These are phyloP conservation scores for Phragmites australis DNA, from an alignment of 176 grass and related monocot genomes.

Conservation along the genomic window DNA sequence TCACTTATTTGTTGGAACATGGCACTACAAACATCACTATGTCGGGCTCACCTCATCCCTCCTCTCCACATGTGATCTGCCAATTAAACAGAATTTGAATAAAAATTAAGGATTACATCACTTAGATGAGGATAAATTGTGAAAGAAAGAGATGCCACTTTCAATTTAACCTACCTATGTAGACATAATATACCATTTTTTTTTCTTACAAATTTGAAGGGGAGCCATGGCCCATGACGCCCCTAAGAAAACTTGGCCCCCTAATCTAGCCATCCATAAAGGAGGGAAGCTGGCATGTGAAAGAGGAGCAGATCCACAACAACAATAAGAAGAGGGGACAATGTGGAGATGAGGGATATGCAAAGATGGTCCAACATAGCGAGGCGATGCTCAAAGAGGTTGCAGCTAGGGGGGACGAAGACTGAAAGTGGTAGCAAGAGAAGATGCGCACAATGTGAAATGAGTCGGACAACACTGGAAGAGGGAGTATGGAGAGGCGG, in stretches of 20 bases:
- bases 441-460: background rate
- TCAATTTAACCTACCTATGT: too few relatives aligned
- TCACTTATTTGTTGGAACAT: background rate
- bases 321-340: background rate
- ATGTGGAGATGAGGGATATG: background rate
- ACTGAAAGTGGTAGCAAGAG: background rate
- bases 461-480: background rate
- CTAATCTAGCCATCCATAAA: background rate
- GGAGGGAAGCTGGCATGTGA: background rate
- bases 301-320: background rate
- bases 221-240: background rate
- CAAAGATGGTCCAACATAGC: background rate
- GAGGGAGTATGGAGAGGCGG: background rate
- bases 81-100: too few relatives aligned
- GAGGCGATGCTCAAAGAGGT: background rate
- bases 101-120: too few relatives aligned
- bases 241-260: background rate
- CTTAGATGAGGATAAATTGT: too few relatives aligned
- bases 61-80: background rate
- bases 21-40: background rate
- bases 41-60: too few relatives aligned
- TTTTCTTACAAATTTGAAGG: too few relatives aligned
- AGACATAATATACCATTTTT: too few relatives aligned
- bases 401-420: background rate
- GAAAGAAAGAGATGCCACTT: too few relatives aligned